Percentiles rank a stretch among this genome's conserved stretches.
These are phyloP conservation scores for Kockovaella imperatae DNA, from an alignment of 768 basidiomycete genomes.

Conservation along the genomic window DNA sequence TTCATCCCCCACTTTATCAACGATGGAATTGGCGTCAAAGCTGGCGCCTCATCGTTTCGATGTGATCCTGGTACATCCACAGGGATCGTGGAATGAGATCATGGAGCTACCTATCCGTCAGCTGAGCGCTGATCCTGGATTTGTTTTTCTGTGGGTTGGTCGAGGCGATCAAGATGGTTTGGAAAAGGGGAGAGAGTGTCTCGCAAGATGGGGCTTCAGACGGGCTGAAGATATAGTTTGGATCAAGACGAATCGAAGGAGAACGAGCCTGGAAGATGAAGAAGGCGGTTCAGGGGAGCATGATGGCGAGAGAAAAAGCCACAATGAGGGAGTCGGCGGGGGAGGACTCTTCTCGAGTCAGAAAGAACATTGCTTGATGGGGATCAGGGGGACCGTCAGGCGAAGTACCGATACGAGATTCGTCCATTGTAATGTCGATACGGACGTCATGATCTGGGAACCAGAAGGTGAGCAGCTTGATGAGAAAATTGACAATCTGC, in stretches of 20 bases:
- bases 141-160: slow-evolving; percentile 94
- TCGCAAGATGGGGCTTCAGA: slow-evolving; percentile 79
- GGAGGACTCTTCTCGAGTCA: slow-evolving; percentile 63
- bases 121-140: slow-evolving; percentile 82
- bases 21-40: slow-evolving; percentile 47
- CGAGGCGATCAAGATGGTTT: slow-evolving; percentile 81
- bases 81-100: slow-evolving; percentile 61
- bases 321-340: slow-evolving; percentile 4
- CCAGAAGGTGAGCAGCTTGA: slow-evolving; percentile 50
- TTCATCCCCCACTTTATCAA: slow-evolving; percentile 44
- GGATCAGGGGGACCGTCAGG: slow-evolving; percentile 91
- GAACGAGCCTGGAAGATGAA: slow-evolving; percentile 49
- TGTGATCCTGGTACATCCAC: slow-evolving; percentile 82
- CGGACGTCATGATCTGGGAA: slow-evolving; percentile 47
- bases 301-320: neutral
- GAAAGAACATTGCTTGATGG: slow-evolving; percentile 94
- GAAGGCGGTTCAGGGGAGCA: slow-evolving; percentile 43
- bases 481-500: neutral
- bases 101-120: slow-evolving; percentile 71
- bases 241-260: slow-evolving; percentile 72
- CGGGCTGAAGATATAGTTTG: slow-evolving; percentile 97
- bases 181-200: slow-evolving; percentile 80
- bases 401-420: slow-evolving; percentile 92
- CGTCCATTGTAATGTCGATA: slow-evolving; percentile 95
- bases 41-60: slow-evolving; percentile 66